Base-by-base conservation (phyloP, 768 basidiomycete species). In the Galerina marginata region DNA sequence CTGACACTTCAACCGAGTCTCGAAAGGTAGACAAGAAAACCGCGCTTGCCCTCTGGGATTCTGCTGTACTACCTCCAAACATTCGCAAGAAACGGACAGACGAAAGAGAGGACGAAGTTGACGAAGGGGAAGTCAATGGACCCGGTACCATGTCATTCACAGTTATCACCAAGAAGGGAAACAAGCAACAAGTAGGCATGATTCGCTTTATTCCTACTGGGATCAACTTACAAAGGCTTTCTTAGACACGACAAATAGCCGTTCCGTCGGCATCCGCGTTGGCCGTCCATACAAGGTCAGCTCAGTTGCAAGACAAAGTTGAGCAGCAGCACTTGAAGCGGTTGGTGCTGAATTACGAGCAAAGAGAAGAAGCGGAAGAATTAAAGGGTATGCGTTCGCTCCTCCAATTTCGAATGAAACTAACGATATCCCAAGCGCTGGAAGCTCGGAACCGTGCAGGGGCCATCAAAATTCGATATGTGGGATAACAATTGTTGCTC, bases 311-410 rank as follows among this genome's bases (percentile, higher is more conserved):
- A 71, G 95, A 96, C 75, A 93, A 90, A 75, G 94, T 93, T 6
- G 97, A 99, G 71, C 96, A 99, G 67, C 95, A 99, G 73, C 93
- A 98, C 62, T 78, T 99, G 65, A 99, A 99, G 79, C 87, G 89
- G n/a, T 83, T 99, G 16, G 97, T 97, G 3, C 83, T 96, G 54
- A 85, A 94, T 71, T 95, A 94, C 63, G 93, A 94, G 69, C 93
- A 94, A 67, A 89, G 90, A 37, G 93, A 94, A 73, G 93, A 93
- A 75, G 89, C 84, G 3, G 91, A 93, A 71, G 91, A 92, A 68
- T 68, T 91, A 66, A 91, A 86, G 84, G 90, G 91, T 89, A 55
- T 43, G 63, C 56, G 36, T 40, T 29, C n/a, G 54, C 48, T n/a
- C 23, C 36, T 29, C 39, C 26, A 47, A 51, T 51, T 15, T 20